phyloP scores from a whole-genome alignment of 768 basidiomycete genomes.

The Cyathus striatus region DNA sequence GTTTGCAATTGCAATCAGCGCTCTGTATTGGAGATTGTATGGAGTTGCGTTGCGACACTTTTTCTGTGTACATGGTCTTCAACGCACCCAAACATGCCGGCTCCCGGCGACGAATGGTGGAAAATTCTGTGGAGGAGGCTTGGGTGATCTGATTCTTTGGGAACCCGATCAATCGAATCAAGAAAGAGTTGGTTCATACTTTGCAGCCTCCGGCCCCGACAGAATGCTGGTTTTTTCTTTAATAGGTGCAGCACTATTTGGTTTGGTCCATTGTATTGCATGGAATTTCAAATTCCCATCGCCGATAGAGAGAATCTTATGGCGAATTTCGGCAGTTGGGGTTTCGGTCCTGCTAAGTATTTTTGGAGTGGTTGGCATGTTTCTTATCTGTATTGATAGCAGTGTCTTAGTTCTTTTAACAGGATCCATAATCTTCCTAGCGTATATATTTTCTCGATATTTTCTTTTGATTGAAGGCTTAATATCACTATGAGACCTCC shows the following conservation, averaged over 20 bases:
- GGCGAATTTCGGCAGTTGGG: neutral
- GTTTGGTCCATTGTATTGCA: too few species aligned
- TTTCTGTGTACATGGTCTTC: neutral
- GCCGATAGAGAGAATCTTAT: neutral
- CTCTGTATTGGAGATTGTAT: conserved; percentile 1
- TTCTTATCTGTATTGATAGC: conserved; percentile 8
- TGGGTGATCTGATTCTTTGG: too few species aligned
- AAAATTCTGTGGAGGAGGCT: neutral
- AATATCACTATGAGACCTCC: conserved; percentile 5
- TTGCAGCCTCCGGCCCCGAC: too few species aligned
- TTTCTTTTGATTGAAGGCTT: conserved; percentile 6
- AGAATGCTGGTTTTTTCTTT: too few species aligned
- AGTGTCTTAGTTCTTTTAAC: conserved; percentile 6
- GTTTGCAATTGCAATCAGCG: too few species aligned
- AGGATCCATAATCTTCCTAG: too few species aligned
- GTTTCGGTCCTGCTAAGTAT: neutral
- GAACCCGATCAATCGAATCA: too few species aligned
- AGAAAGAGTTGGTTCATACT: too few species aligned
- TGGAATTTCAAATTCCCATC: too few species aligned
- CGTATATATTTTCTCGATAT: too few species aligned
- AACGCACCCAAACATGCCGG: neutral
- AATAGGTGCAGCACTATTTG: too few species aligned
- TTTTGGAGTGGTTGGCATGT: neutral
- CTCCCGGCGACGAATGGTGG: neutral
- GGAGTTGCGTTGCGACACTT: conserved; percentile 2